A percentile compares a stretch with the other conserved stretches of the same genome.
These are phyloP conservation scores for Houttuynia cordata DNA, from an alignment of 164 flowering plant genomes.

Conservation along the genomic window DNA sequence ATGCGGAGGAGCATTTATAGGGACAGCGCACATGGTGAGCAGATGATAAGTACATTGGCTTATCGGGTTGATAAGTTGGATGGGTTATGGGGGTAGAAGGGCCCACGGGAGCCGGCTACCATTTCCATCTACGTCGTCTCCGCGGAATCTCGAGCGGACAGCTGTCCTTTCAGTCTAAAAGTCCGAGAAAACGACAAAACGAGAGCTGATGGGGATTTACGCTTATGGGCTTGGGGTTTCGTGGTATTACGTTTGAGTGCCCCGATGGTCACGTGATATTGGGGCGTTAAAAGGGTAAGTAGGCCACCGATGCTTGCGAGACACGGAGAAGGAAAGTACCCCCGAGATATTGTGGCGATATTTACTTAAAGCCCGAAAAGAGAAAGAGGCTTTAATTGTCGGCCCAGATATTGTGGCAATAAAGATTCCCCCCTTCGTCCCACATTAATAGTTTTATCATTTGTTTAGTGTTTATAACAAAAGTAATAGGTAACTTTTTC, in stretches of 20 bases:
- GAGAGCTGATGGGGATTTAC: background rate
- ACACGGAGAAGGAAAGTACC: too few relatives aligned
- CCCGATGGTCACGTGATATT: slow-evolving; percentile 1
- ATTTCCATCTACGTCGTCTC: slow-evolving; percentile 13
- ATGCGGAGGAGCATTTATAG: slow-evolving; percentile 8
- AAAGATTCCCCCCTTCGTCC: too few relatives aligned
- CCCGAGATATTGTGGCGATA: too few relatives aligned
- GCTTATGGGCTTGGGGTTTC: background rate
- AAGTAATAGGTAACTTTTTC: too few relatives aligned
- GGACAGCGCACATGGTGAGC: slow-evolving; percentile 4
- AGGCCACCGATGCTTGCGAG: too few relatives aligned
- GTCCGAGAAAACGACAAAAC: slow-evolving; percentile 1
- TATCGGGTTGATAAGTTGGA: background rate
- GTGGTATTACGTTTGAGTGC: too few relatives aligned
- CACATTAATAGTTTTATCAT: too few relatives aligned
- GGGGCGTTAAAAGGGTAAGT: too few relatives aligned
- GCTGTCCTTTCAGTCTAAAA: slow-evolving; percentile 7
- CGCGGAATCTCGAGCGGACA: slow-evolving; percentile 16
- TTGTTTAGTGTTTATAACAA: too few relatives aligned
- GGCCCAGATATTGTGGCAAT: too few relatives aligned
- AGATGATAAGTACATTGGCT: background rate
- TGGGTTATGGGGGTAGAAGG: slow-evolving; percentile 5
- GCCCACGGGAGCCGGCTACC: slow-evolving; percentile 15
- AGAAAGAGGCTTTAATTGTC: too few relatives aligned
- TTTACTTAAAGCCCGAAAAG: too few relatives aligned